Conservation (phyloP, 1,139 yeast genomes). For the Pneumocystis oryctolagi region DNA sequence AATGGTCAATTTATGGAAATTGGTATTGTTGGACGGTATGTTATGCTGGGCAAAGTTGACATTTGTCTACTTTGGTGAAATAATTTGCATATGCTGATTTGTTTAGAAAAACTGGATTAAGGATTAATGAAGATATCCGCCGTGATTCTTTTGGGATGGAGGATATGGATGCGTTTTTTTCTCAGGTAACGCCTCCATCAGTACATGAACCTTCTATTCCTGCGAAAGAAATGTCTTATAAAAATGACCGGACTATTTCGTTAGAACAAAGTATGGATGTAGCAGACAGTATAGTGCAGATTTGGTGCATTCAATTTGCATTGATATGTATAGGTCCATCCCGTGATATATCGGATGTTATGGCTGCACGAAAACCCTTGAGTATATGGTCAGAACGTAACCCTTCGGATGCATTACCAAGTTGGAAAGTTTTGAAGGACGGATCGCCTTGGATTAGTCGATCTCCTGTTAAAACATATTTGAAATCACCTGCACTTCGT, state of each 20-base stretch:
- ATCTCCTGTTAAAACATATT: conserved; percentile 17
- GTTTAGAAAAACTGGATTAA: conserved; percentile 13
- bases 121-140: conserved; percentile 12
- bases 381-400: conserved; percentile 5
- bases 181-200: conserved; percentile 18
- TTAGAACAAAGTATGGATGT: conserved; percentile 13
- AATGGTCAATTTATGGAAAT: conserved; percentile 4
- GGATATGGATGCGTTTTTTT: conserved; percentile 62
- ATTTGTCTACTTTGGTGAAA: background rate
- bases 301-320: background rate
- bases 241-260: conserved; percentile 8
- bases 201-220: conserved; percentile 1
- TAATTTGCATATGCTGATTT: background rate
- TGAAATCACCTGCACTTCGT: conserved; percentile 18
- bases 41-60: conserved; percentile 2
- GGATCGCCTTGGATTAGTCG: conserved; percentile 5
- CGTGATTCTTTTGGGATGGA: conserved; percentile 66
- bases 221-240: background rate
- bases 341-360: background rate
- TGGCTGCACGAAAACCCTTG: background rate
- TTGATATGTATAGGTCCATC: background rate
- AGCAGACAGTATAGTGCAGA: background rate
- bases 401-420: conserved; percentile 3
- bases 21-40: conserved; percentile 9
- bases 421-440: conserved; percentile 2